Base-by-base conservation (phyloP, 2,329 filamentous ascomycete genomes). In the Trichoderma koningiopsis region DNA sequence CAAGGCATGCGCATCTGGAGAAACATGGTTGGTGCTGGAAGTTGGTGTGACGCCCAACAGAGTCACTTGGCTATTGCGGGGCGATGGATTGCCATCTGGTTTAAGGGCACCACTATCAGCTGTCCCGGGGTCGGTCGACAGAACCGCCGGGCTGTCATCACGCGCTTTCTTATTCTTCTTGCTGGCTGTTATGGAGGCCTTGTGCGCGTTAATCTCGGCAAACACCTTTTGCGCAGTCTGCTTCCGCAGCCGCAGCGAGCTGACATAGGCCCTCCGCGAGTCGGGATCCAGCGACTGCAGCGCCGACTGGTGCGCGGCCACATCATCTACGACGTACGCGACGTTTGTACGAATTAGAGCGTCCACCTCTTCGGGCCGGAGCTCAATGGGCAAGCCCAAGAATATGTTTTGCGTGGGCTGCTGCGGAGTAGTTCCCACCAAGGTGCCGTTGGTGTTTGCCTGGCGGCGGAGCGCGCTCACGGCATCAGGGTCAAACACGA, bases 371-470 rank as follows among this genome's bases (percentile, higher is more conserved):
- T 98, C 96, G 1, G 93, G 91, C 83, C 96, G 92, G 56, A 99
- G 85, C 83, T 97, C 92, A 31, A 98, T 82, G 3, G 96, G 96
- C 61, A 98, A 82, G 57, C 94, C 93, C 70, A 95, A 87, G 78
- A 98, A 98, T 69, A 97, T 87, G 81, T 97, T 98, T 81, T 99
- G 96, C 74, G 96, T 95, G 6, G 94, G 94, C 69, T 93, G 91
- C 80, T 98, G 94, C 2, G 96, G 95, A 35, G 97, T 89, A 8
- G 92, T 94, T 69, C 96, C 96, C 70, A 92, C 90, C 68, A 97
- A 85, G 37, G 96, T 91, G 72, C 94, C 94, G 76, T 92, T 94
- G 75, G 97, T 93, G 78, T 93, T 90, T 82, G 97, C 88, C 75
- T 89, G 84, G 71, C 92, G 89, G 73, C 96, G 92, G 72, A 97